Evolutionary conservation across 169 alveolate genomes (phyloP).

Genomic region (Plasmodium adleri): DNA sequence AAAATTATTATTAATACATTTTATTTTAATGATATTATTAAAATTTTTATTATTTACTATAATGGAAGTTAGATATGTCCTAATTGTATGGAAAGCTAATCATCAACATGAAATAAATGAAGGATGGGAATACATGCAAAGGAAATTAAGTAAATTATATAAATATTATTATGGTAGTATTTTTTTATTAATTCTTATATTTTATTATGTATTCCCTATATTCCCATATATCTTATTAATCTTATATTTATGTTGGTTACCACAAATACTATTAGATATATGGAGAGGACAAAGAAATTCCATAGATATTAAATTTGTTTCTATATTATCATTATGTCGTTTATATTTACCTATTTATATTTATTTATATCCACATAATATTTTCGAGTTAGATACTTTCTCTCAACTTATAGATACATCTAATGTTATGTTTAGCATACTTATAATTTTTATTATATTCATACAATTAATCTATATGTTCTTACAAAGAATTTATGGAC

Average conservation of each 20-base stretch:
- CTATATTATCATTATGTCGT: slow-evolving; percentile 75
- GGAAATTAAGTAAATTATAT: slow-evolving; percentile 79
- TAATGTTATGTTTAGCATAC: slow-evolving; percentile 70
- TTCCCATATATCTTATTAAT: slow-evolving; percentile 78
- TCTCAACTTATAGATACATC: slow-evolving; percentile 62
- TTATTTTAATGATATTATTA: slow-evolving; percentile 72
- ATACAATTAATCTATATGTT: slow-evolving; percentile 77
- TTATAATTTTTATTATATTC: slow-evolving; percentile 36
- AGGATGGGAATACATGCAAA: slow-evolving; percentile 84
- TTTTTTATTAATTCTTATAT: slow-evolving; percentile 34
- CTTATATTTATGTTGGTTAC: slow-evolving; percentile 84
- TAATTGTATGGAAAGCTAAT: slow-evolving; percentile 84
- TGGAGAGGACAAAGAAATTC: slow-evolving; percentile 86
- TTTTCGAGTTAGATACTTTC: slow-evolving; percentile 80
- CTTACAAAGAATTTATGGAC: slow-evolving; percentile 80
- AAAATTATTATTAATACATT: slow-evolving; percentile 24
- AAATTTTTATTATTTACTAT: slow-evolving; percentile 79
- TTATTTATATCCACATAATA: slow-evolving; percentile 77
- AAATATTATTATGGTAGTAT: slow-evolving; percentile 48
- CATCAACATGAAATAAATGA: slow-evolving; percentile 80
- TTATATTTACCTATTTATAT: slow-evolving; percentile 82
- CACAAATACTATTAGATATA: slow-evolving; percentile 86
- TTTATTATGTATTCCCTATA: slow-evolving; percentile 43
- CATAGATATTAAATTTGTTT: slow-evolving; percentile 68
- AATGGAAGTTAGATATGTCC: slow-evolving; percentile 81